Conservation (phyloP, 208 protist species). For the Leishmania guyanensis region DNA sequence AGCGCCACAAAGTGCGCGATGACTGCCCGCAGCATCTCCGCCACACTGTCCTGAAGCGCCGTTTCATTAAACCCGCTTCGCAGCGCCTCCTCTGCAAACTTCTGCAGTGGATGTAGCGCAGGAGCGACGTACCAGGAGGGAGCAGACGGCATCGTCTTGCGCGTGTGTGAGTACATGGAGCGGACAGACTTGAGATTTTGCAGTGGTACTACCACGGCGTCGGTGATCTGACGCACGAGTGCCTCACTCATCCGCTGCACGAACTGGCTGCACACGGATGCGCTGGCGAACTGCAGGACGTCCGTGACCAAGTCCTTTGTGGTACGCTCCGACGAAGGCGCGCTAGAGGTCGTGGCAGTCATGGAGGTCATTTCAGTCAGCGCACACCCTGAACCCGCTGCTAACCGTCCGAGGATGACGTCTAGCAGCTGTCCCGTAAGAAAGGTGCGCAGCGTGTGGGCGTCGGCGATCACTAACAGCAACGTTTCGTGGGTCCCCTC, state of each 20-base stretch:
- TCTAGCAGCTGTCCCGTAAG: constrained; percentile 15
- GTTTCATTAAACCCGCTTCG: constrained; percentile 20
- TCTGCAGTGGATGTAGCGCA: constrained; percentile 59
- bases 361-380: not conserved
- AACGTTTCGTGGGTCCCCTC: constrained; percentile 1
- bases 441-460: constrained; percentile 22
- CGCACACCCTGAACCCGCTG: not conserved
- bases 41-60: constrained; percentile 22
- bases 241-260: constrained; percentile 22
- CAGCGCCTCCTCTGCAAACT: constrained; percentile 32
- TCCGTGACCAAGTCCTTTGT: constrained; percentile 21
- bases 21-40: constrained; percentile 32
- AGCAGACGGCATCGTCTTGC: constrained; percentile 60
- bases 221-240: constrained; percentile 40
- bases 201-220: constrained; percentile 43
- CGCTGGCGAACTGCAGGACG: constrained; percentile 24
- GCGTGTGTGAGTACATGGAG: constrained; percentile 73
- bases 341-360: not conserved
- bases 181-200: constrained; percentile 81
- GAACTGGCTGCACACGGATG: constrained; percentile 30
- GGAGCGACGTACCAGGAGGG: constrained; percentile 76
- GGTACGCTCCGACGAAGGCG: constrained; percentile 13
- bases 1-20: constrained; percentile 48
- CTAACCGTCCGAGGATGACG: constrained; percentile 15
- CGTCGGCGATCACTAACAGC: constrained; percentile 27